Conservation (phyloP, 139 green algal species). For the Desmodesmus armatus region DNA sequence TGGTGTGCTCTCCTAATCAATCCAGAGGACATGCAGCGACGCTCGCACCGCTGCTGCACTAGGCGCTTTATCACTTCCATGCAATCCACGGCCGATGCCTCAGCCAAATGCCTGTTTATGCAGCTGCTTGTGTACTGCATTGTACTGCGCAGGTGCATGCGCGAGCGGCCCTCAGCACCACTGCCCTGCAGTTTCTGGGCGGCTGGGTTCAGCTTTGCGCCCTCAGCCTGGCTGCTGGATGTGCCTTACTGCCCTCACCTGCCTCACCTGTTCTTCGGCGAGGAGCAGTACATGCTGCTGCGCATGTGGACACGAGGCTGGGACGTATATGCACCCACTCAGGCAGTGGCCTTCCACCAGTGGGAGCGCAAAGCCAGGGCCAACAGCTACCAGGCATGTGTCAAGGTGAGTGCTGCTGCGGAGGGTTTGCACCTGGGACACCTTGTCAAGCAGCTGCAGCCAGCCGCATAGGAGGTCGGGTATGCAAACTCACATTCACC, state of each 20-base stretch:
- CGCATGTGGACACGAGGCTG: conserved; percentile 76
- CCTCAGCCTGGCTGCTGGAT: conserved; percentile 54
- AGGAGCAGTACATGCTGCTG: conserved; percentile 72
- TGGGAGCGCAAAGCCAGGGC: conserved; percentile 61
- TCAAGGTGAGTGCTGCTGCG: conserved; percentile 33
- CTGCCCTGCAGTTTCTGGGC: conserved; percentile 72
- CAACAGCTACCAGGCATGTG: conserved; percentile 49
- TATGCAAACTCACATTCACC: no score
- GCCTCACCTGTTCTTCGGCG: conserved; percentile 84
- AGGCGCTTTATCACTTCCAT: not conserved
- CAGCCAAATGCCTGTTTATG: not conserved
- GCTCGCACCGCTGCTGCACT: no score
- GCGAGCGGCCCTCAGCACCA: not conserved
- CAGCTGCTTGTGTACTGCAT: not conserved
- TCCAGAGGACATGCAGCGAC: no score
- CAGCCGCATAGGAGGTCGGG: not conserved
- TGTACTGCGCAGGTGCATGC: not conserved
- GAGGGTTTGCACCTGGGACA: not conserved
- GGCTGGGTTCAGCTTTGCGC: conserved; percentile 77
- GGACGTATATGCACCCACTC: conserved; percentile 66
- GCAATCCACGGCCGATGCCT: not conserved
- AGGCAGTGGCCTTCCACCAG: conserved; percentile 70
- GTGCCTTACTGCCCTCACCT: conserved; percentile 72
- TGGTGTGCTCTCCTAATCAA: no score
- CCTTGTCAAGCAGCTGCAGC: not conserved